Percentiles rank a stretch among this genome's conserved stretches.
Evolutionary conservation across 257 asterid genomes (phyloP).

Genomic region (Thymus quinquecostatus): DNA sequence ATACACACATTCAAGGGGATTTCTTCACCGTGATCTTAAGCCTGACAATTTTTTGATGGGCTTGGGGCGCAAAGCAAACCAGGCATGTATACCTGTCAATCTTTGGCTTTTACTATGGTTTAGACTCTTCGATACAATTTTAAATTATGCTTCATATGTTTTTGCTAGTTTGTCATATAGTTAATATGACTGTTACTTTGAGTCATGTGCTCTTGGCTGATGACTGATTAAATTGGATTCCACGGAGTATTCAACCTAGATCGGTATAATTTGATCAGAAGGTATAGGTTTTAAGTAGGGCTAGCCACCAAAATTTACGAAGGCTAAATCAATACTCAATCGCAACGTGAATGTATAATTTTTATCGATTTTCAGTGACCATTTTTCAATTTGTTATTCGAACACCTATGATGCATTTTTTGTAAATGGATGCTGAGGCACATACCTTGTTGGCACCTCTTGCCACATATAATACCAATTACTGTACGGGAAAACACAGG

Average conservation of each 20-base stretch:
- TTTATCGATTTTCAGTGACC: no score
- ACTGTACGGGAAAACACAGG: no score
- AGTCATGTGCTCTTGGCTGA: not conserved
- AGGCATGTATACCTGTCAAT: slow-evolving; percentile 49
- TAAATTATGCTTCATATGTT: not conserved
- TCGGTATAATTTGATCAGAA: not conserved
- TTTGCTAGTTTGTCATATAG: not conserved
- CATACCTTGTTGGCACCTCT: no score
- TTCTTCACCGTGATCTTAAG: slow-evolving; percentile 98
- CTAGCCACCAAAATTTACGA: not conserved
- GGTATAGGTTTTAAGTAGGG: not conserved
- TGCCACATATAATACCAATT: no score
- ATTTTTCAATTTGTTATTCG: no score
- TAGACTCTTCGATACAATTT: slow-evolving; percentile 13
- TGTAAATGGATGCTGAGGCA: no score
- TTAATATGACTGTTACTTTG: not conserved
- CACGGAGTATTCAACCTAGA: not conserved
- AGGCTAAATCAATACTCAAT: not conserved
- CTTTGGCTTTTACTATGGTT: slow-evolving; percentile 3
- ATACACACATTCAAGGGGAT: slow-evolving; percentile 91
- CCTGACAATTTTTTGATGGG: slow-evolving; percentile 97
- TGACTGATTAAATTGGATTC: not conserved
- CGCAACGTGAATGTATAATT: no score
- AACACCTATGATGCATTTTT: no score
- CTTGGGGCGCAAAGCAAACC: slow-evolving; percentile 97